Base-by-base conservation (phyloP, 2,329 filamentous ascomycete species). In the Phyllosticta paracitricarpa region DNA sequence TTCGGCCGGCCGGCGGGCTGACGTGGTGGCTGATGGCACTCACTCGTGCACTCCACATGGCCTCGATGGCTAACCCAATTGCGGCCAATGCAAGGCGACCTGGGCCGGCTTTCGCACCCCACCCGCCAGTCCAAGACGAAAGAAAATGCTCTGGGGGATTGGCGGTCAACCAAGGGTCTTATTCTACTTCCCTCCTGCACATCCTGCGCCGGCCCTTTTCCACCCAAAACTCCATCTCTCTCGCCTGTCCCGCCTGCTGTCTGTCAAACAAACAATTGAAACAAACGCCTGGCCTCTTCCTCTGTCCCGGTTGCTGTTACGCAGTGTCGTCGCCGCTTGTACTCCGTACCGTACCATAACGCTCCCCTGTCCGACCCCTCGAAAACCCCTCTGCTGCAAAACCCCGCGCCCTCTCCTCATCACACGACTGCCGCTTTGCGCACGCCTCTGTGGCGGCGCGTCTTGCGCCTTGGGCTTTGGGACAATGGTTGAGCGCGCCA, bases 401-500 rank as follows among this genome's bases (percentile, higher is more conserved):
- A 40, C 33, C 33, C 33, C 33, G 33, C 33, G 8, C 14, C 9
- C 33, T 3, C 9, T 2, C 33, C 10, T 17, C 33, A 12, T 17
- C 33, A 12, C 10, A 40, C 33, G 14, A 40, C 33, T 17, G 33
- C 33, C 33, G 33, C 33, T 40, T 40, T 40, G 33, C 33, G 33
- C 33, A 40, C 33, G 33, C 33, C 33, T 40, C 33, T 40, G 33
- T 40, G 33, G 33, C 33, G 33, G 33, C 33, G 33, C 33, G 33
- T 40, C 17, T 40, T 40, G 33, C 33, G 33, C 33, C 33, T 14
- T 10, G 33, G 19, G 10, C 58, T 25, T 48, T 14, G 58, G 58
- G 53, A 60, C 58, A 56, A 60, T 60, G 58, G 58, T 60, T 56
- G 58, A 60, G 58, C 58, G 56, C 55, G 25, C 33, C 33, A 40